Base-by-base conservation (phyloP, 2,329 filamentous ascomycete genomes). In the Alternaria sp. region DNA sequence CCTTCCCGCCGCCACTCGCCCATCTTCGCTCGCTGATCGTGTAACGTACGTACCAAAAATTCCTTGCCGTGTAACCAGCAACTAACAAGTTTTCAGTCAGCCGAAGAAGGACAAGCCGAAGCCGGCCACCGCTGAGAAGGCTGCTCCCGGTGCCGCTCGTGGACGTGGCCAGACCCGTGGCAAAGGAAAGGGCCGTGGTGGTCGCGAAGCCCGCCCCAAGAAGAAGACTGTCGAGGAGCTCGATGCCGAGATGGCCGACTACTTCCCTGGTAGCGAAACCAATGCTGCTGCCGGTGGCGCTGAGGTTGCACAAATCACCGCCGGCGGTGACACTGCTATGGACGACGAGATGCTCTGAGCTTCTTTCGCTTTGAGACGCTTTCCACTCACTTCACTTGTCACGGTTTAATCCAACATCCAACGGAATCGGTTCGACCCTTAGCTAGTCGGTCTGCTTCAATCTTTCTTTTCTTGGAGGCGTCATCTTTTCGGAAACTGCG, bases 211-310 rank as follows among this genome's bases (percentile, higher is more conserved):
- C 81, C 87, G 84, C 66, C 84, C 81, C 85, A 83, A 86, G 84
- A 98, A 98, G 91, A 99, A 98, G 92, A 97, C 93, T 0, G 89
- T 91, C 1, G 95, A 97, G 79, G 94, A 99, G 83, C 89, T 99
- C 25, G 96, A 99, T 80, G 93, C 93, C 5, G 96, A 99, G 81
- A 99, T 99, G 96, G 90, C 89, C 19, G 96, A 98, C 81, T 99
- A 99, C 84, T 98, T 96, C 79, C 89, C 86, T 57, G 78, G 79
- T 28, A 82, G 77, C 52, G 77, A 80, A 40, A 82, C 81, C 56
- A 80, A 77, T 56, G 78, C 79, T 60, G 77, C 82, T 5, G 79
- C 80, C 46, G 84, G 82, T 64, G 83, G 82, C 47, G 74, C 76
- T 46, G 71, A 67, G 40, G 82, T 83, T 65, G 85, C 62, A 73